phyloP scores from a whole-genome alignment of 345 rosid species.

The Raphanus raphanistrum region DNA sequence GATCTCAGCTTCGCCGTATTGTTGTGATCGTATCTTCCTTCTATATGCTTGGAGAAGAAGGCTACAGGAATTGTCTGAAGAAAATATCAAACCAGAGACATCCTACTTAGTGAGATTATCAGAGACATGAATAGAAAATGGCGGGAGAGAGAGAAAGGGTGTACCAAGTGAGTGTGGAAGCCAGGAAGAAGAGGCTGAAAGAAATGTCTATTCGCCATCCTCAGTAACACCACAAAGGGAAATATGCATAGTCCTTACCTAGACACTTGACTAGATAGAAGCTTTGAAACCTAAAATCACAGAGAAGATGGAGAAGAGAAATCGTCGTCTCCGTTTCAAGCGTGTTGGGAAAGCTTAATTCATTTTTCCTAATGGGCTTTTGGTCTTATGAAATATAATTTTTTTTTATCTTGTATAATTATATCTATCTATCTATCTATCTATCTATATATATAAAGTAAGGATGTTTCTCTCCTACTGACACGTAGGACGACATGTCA shows the following conservation, averaged over 20 bases:
- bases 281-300: not conserved
- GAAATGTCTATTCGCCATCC: slow-evolving; percentile 3
- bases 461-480: no score
- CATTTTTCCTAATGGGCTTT: not conserved
- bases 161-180: slow-evolving; percentile 13
- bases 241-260: not conserved
- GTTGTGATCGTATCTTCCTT: not conserved
- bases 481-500: no score
- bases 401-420: no score
- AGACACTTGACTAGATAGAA: not conserved
- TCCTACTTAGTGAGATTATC: not conserved
- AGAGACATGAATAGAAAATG: not conserved
- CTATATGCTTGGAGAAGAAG: slow-evolving; percentile 1
- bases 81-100: not conserved
- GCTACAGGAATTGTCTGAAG: slow-evolving; percentile 19
- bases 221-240: not conserved
- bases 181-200: slow-evolving; percentile 22
- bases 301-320: not conserved
- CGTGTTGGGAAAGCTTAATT: not conserved
- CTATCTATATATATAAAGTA: no score
- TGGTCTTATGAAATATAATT: not conserved
- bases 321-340: not conserved
- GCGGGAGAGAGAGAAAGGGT: not conserved
- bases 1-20: not conserved
- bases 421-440: no score